Evolutionary conservation across 2,329 filamentous ascomycete species (phyloP), one percentile per base, ranked within the genome.

Genomic region (Apiospora pterosperma): DNA sequence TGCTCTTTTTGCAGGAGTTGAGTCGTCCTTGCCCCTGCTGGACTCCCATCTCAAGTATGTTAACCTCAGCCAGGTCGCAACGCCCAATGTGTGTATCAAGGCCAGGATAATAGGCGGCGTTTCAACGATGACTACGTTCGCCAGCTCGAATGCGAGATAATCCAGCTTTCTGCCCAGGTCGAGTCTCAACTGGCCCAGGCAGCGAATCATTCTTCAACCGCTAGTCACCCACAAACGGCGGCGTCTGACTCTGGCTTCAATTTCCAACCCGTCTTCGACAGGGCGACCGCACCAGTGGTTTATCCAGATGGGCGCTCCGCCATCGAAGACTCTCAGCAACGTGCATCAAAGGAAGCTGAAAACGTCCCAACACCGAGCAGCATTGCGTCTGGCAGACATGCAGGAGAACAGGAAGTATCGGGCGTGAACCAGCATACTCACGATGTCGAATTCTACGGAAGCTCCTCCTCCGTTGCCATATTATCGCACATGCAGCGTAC

Each of bases 371-470:
- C 64, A 12, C 70, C 73, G 0, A 67, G 63, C 60, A 70, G 65
- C 42, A 19, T 19, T 6, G 70, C 72, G 4, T 70, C 71, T n/a
- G 69, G 70, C 0, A 65, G 69, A 1, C 75, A 75, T 10, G 71
- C 70, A 65, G 23, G 75, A 67, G 60, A 75, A 16, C 70, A 79
- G 25, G 80, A 82, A 62, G 75, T 82, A 44, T 77, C 75, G 4
- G 80, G 80, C 34, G 72, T 82, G 41, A 82, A 82, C 64, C 74
- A 74, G 12, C 79, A 82, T 55, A 84, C 80, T 0, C 77, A 77
- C 34, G 78, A 76, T 62, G 76, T 81, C 36, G 81, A 83, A 66
- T 83, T 81, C 41, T 81, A 83, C 65, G 81, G 81, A 4, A 81
- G 77, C 65, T 80, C 80, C 1, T 83, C 81, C 0, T 80, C 79